Base-by-base conservation (phyloP, 2,329 filamentous ascomycete species). In the Plenodomus biglobosus region DNA sequence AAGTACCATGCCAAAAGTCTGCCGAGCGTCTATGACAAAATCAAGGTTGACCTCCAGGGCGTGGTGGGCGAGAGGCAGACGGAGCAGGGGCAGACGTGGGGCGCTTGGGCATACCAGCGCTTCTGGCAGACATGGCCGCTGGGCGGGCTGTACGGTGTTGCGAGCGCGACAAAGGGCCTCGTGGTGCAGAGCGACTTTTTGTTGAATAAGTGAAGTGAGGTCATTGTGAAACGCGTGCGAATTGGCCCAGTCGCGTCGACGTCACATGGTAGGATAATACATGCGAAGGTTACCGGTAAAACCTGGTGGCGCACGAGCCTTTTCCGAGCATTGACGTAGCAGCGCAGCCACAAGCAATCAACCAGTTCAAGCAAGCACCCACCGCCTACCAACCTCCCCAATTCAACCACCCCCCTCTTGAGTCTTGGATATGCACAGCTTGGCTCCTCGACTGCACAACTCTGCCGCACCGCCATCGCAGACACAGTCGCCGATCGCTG, bases 21-120 rank as follows among this genome's bases (percentile, higher is more conserved):
- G 61, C 86, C 86, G 18, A 84, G 75, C 45, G 85, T 90, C 6
- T 88, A 84, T 66, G 84, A 90, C 62, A 90, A 91, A 74, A 73
- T 80, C 35, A 75, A 76, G 45, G 71, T 74, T 2, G 75, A 77
- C 50, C 67, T 74, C 40, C 66, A 68, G 42, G 72, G 71, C 53
- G 61, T 69, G 20, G 62, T 52, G 8, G 59, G 59, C 8, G 54
- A 46, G n/a, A 42, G 39, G 27, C 36, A 37, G 8, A 27, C 30
- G 32, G 38, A 44, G 34, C 48, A 44, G 41, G 13, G 27, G 21
- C 55, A 63, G 37, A 53, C 52, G 8, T 72, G 69, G 70, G 41
- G 40, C 2, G 55, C 59, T 10, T 69, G 69, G 63, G 46, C 59
- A 19, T 52, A 56, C 17, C 44, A 55, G 8, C 41, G 44, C 2